Evolutionary conservation across 2,329 filamentous ascomycete genomes (phyloP).

Genomic region (Xylariaceae sp.): DNA sequence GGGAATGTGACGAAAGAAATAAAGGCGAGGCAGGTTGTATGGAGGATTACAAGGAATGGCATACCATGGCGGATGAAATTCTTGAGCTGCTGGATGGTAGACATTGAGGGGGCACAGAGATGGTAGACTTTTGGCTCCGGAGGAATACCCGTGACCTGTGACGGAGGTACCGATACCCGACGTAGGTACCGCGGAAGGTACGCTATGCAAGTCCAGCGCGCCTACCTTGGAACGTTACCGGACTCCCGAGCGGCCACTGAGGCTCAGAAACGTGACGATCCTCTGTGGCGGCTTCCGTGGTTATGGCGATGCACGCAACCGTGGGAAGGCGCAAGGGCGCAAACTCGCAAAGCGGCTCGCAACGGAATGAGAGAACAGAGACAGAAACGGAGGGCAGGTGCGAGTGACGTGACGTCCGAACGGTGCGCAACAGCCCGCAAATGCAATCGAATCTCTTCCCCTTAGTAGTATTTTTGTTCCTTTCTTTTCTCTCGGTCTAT

Average conservation of each 20-base stretch:
- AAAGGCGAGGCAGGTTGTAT: conserved; percentile 1
- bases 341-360: too few relatives aligned
- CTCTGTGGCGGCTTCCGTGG: not conserved
- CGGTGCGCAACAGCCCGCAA: not conserved
- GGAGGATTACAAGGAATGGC: conserved; percentile 1
- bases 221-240: conserved; percentile 15
- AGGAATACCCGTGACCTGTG: not conserved
- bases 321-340: not conserved
- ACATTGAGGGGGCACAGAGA: conserved; percentile 39
- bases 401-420: not conserved
- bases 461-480: not conserved
- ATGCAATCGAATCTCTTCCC: not conserved
- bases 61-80: conserved; percentile 92
- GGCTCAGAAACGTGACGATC: conserved; percentile 8
- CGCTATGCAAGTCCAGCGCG: not conserved
- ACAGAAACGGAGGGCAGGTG: not conserved
- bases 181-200: conserved; percentile 1
- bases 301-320: not conserved
- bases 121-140: not conserved
- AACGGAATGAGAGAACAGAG: not conserved
- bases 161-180: not conserved
- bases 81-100: conserved; percentile 88
- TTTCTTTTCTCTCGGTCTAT: not conserved
- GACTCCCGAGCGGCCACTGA: conserved; percentile 12
- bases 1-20: conserved; percentile 5